Percentiles rank a stretch among this genome's conserved stretches.
Evolutionary conservation across 208 protist genomes (phyloP).

Genomic region (Blechomonas ayalai): DNA sequence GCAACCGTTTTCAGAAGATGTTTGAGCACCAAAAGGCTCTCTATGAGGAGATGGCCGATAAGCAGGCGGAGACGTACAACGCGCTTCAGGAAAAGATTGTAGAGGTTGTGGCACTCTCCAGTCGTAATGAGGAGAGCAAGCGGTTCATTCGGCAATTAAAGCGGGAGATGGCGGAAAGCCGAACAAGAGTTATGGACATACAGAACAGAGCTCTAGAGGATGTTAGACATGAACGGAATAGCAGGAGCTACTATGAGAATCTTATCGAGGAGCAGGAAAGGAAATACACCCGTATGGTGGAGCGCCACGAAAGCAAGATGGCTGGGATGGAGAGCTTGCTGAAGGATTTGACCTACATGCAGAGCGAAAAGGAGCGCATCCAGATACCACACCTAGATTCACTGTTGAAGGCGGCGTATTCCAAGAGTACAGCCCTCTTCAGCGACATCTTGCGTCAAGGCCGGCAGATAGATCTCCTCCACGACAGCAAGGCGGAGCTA

Average conservation of each 20-base stretch:
- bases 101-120: constrained; percentile 79
- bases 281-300: constrained; percentile 41
- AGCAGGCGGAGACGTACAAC: constrained; percentile 61
- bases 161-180: constrained; percentile 76
- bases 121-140: constrained; percentile 85
- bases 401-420: constrained; percentile 74
- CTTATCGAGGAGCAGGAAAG: constrained; percentile 51
- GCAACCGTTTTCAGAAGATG: constrained; percentile 80
- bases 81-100: constrained; percentile 82
- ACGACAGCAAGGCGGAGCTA: constrained; percentile 42
- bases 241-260: constrained; percentile 44
- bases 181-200: constrained; percentile 71
- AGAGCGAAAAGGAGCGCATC: constrained; percentile 41
- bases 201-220: constrained; percentile 73
- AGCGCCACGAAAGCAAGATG: constrained; percentile 56
- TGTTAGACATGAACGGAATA: constrained; percentile 32
- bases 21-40: constrained; percentile 83
- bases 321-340: constrained; percentile 65
- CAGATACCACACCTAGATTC: constrained; percentile 74
- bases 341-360: constrained; percentile 63
- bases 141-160: constrained; percentile 87
- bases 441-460: constrained; percentile 75
- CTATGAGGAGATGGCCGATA: constrained; percentile 78
- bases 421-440: constrained; percentile 82
- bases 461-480: constrained; percentile 61